phyloP scores from a whole-genome alignment of 1,139 yeast species.

The Taiozyma sp. region DNA sequence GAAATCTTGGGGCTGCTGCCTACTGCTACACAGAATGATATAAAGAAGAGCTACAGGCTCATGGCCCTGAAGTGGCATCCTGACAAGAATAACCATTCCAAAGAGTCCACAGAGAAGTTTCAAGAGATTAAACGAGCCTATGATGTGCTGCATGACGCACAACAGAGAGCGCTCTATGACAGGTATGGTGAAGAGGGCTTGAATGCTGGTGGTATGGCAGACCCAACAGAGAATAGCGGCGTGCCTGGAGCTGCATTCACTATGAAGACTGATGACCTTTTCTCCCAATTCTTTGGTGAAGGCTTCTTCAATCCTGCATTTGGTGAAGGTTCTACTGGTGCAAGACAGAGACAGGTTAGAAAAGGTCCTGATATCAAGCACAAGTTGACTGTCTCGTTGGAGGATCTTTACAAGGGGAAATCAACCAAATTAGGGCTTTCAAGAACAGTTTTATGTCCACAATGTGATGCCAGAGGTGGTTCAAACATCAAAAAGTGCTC shows the following conservation, averaged over 20 bases:
- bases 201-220: slow-evolving; percentile 25
- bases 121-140: slow-evolving; percentile 59
- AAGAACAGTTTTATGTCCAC: slow-evolving; percentile 36
- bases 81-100: slow-evolving; percentile 52
- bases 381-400: slow-evolving; percentile 38
- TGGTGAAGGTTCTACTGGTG: not conserved
- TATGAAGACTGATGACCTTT: slow-evolving; percentile 31
- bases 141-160: slow-evolving; percentile 48
- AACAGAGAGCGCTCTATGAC: slow-evolving; percentile 53
- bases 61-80: slow-evolving; percentile 66
- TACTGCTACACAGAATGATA: slow-evolving; percentile 36
- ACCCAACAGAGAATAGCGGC: slow-evolving; percentile 7
- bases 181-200: slow-evolving; percentile 54
- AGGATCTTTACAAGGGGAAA: slow-evolving; percentile 46
- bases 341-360: slow-evolving; percentile 1
- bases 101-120: slow-evolving; percentile 53
- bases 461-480: slow-evolving; percentile 45
- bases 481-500: slow-evolving; percentile 26
- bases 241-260: slow-evolving; percentile 8
- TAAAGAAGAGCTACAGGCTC: slow-evolving; percentile 60
- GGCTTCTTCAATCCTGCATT: slow-evolving; percentile 1
- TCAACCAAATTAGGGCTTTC: slow-evolving; percentile 40
- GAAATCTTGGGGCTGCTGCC: slow-evolving; percentile 46
- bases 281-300: slow-evolving; percentile 32
- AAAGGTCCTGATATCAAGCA: slow-evolving; percentile 46